phyloP scores from a whole-genome alignment of 306 rosid genomes.

The Arachis hypogaea region DNA sequence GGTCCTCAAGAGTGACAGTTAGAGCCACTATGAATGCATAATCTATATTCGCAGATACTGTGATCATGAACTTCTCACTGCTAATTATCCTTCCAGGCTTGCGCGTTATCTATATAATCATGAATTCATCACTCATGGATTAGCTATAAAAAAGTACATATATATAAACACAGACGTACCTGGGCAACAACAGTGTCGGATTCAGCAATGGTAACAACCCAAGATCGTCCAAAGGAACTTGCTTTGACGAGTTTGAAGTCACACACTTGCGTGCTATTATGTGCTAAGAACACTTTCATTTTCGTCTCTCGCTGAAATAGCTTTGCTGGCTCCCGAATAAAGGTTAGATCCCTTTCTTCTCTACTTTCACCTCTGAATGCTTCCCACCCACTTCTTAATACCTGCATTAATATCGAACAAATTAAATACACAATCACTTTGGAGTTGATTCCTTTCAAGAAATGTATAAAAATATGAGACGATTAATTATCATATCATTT shows the following conservation, averaged over 20 bases:
- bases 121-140: too few relatives aligned
- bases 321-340: slow-evolving; percentile 42
- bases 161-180: slow-evolving; percentile 15
- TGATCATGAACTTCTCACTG: slow-evolving; percentile 45
- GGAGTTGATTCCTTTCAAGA: background rate
- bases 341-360: slow-evolving; percentile 42
- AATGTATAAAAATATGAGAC: too few relatives aligned
- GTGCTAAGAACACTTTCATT: slow-evolving; percentile 54
- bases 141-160: too few relatives aligned
- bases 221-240: slow-evolving; percentile 43
- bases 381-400: slow-evolving; percentile 42
- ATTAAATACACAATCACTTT: background rate
- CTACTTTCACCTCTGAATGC: slow-evolving; percentile 56
- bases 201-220: slow-evolving; percentile 48
- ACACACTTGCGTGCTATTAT: slow-evolving; percentile 40
- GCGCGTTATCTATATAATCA: slow-evolving; percentile 41
- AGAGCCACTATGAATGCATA: slow-evolving; percentile 52
- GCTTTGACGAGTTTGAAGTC: slow-evolving; percentile 51
- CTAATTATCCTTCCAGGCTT: slow-evolving; percentile 34
- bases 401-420: slow-evolving; percentile 24
- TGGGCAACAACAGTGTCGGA: slow-evolving; percentile 51
- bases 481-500: too few relatives aligned
- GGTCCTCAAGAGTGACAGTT: slow-evolving; percentile 37
- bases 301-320: slow-evolving; percentile 40
- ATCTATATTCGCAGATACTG: slow-evolving; percentile 45